Evolutionary conservation across 164 flowering plant species (phyloP).

Genomic region (Liquidambar formosana): DNA sequence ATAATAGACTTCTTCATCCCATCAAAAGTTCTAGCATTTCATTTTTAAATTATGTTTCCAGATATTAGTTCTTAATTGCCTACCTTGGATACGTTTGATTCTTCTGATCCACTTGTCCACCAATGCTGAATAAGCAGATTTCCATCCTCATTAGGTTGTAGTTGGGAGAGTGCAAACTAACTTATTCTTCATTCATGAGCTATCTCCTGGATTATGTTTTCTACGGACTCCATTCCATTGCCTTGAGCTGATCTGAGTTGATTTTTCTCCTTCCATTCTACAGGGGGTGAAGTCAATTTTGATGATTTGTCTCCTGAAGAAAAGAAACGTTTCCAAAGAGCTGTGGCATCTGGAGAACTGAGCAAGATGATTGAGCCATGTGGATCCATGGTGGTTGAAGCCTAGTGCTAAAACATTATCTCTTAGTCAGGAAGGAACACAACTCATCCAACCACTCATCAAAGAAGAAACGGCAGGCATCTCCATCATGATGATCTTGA

Average conservation of each 20-base stretch:
- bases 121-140: background rate
- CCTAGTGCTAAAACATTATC: slow-evolving; percentile 63
- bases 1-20: too few relatives aligned
- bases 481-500: slow-evolving; percentile 26
- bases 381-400: slow-evolving; percentile 95
- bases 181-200: background rate
- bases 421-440: slow-evolving; percentile 65
- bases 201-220: background rate
- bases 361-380: slow-evolving; percentile 90
- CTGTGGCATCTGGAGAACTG: slow-evolving; percentile 85
- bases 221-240: background rate
- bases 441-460: slow-evolving; percentile 55
- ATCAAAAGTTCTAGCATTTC: too few relatives aligned
- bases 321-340: slow-evolving; percentile 67
- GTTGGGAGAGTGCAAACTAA: background rate
- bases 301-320: slow-evolving; percentile 71
- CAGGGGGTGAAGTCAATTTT: slow-evolving; percentile 60
- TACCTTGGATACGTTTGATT: too few relatives aligned
- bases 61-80: background rate
- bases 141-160: background rate
- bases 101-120: too few relatives aligned
- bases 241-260: slow-evolving; percentile 2
- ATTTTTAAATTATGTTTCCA: background rate
- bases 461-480: slow-evolving; percentile 20
- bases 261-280: slow-evolving; percentile 3